Evolutionary conservation across 1,284 basidiomycete species (phyloP), one percentile per base, ranked within the genome.

Genomic region (Tilletiaria anomala): DNA sequence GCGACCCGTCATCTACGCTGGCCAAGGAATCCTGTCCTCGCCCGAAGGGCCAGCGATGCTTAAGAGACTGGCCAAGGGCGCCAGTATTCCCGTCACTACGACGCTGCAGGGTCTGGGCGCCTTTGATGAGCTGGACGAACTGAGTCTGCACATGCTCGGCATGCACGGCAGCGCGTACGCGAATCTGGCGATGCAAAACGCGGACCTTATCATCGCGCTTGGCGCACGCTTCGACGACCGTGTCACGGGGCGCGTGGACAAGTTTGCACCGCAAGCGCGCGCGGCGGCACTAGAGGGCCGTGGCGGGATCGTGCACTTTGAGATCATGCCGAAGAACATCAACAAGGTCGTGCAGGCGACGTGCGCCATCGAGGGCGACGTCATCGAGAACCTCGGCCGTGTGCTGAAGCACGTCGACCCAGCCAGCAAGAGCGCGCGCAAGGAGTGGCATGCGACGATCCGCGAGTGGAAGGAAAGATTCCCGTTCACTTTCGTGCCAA

Each of bases 151-250:
- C 70, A 96, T 97, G 91, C 78, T 97, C 44, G 91, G 91, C 53
- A 96, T 97, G 91, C 91, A 97, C 73, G 93, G 93, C 4, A 80
- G 80, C 12, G 88, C 89, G 2, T 96, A 96, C 62, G 91, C 93
- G 61, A 97, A 97, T 72, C 72, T 93, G 41, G 89, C 91, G 3
- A 94, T 97, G 77, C 91, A 97, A 70, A 74, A 84, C 43, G 93
- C 93, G 22, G 93, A 97, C 66, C 80, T 97, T 40, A 85, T 97
- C 72, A 91, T 97, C 54, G 91, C 89, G 23, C 80, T 97, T 22
- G 91, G 93, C 46, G 86, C 78, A 14, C 78, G 91, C 40, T 97
- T 97, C 69, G 91, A 97, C 67, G 93, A 97, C 70, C 89, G 93
- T 68, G 88, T 96, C 12, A 97, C 91, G 3, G 87, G 88, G 46